Evolutionary conservation across 2,329 filamentous ascomycete species (phyloP).

Genomic region (Didymosphaeria variabile): DNA sequence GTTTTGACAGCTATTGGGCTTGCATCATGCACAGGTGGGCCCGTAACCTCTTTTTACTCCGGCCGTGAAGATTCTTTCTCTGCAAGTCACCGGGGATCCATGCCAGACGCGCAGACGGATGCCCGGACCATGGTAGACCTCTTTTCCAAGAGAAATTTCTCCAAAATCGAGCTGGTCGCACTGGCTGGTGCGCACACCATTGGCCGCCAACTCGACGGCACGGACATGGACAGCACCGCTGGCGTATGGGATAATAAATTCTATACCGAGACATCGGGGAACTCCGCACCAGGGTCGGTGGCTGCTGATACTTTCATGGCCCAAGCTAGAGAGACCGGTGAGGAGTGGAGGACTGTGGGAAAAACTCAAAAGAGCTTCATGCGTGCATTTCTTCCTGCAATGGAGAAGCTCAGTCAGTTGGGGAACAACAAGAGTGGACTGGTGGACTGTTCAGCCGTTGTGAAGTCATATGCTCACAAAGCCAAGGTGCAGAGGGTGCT

Average conservation of each 20-base stretch:
- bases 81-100: constrained; percentile 3
- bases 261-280: constrained; percentile 27
- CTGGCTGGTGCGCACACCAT: constrained; percentile 33
- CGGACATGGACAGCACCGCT: constrained; percentile 29
- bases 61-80: constrained; percentile 19
- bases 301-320: constrained; percentile 12
- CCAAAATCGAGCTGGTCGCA: constrained; percentile 31
- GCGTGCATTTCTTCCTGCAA: constrained; percentile 23
- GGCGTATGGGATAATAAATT: constrained; percentile 32
- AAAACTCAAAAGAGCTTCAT: constrained; percentile 9
- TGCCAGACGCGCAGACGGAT: constrained; percentile 18
- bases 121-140: constrained; percentile 18
- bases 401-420: constrained; percentile 20
- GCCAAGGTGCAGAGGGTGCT: background rate
- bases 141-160: constrained; percentile 31
- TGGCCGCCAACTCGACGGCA: constrained; percentile 24
- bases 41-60: constrained; percentile 16
- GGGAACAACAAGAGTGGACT: constrained; percentile 13
- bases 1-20: constrained; percentile 10
- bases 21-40: constrained; percentile 18
- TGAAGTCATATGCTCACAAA: background rate
- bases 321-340: constrained; percentile 9
- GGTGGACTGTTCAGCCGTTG: constrained; percentile 15
- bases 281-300: constrained; percentile 17
- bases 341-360: constrained; percentile 9